Conservation (phyloP, 805 yeast genomes). For the Kluyveromyces aestuarii region DNA sequence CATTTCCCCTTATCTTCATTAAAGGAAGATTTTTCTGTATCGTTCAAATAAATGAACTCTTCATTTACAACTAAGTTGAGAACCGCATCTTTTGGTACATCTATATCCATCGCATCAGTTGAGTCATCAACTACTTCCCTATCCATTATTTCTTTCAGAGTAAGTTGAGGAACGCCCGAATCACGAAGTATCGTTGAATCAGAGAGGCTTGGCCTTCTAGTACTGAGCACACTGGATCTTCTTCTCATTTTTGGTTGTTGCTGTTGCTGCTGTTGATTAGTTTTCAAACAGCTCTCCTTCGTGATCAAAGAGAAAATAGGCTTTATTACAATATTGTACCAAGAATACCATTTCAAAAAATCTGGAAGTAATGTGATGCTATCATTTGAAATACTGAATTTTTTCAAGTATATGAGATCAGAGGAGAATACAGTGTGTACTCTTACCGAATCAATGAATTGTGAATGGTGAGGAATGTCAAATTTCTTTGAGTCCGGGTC, state of each 20-base stretch:
- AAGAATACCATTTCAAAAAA: conserved; percentile 23
- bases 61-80: conserved; percentile 20
- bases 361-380: conserved; percentile 20
- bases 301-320: background rate
- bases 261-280: background rate
- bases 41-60: conserved; percentile 18
- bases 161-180: conserved; percentile 27
- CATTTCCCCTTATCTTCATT: conserved; percentile 17
- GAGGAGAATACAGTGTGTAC: conserved; percentile 25
- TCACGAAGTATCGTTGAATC: conserved; percentile 27
- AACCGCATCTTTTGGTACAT: conserved; percentile 3
- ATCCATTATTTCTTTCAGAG: conserved; percentile 25
- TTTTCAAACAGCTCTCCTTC: background rate
- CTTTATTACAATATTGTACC: conserved; percentile 14
- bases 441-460: conserved; percentile 1
- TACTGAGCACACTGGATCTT: conserved; percentile 22
- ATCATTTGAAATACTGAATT: conserved; percentile 25
- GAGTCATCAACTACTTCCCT: conserved; percentile 16
- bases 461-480: conserved; percentile 2
- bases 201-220: conserved; percentile 22
- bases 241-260: conserved; percentile 9
- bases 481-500: conserved; percentile 1
- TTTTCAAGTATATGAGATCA: conserved; percentile 13
- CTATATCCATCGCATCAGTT: conserved; percentile 6
- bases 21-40: conserved; percentile 15